Evolutionary conservation across 2,329 filamentous ascomycete species (phyloP).

Genomic region (Celoporthe dispersa): DNA sequence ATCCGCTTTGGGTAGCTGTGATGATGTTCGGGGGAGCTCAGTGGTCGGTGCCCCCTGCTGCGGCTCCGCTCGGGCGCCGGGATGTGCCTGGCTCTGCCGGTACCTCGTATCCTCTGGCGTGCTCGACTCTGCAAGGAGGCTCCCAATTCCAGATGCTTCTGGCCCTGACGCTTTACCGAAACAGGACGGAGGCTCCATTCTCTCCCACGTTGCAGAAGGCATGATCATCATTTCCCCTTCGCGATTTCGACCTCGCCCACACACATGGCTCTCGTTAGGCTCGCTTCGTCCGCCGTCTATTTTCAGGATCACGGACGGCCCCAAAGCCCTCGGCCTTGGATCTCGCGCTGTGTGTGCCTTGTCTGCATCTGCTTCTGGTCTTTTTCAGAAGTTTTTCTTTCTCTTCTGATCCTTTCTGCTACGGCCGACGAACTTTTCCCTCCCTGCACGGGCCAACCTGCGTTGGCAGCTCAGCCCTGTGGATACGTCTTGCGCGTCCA

Average conservation of each 20-base stretch:
- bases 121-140: neutral
- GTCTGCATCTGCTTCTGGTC: neutral
- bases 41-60: conserved; percentile 19
- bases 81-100: conserved; percentile 5
- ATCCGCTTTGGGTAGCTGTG: conserved; percentile 17
- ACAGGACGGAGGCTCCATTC: neutral
- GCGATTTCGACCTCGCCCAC: neutral
- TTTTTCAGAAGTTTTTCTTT: too few species aligned
- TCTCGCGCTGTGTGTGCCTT: neutral
- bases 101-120: conserved; percentile 4
- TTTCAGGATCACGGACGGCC: neutral
- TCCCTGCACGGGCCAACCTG: neutral
- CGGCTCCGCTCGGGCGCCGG: conserved; percentile 10
- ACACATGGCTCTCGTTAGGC: neutral
- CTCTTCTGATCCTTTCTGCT: neutral
- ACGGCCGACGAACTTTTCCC: neutral
- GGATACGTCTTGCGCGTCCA: conserved; percentile 7
- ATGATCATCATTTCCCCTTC: conserved; percentile 9
- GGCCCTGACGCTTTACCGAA: conserved; percentile 28
- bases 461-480: conserved; percentile 11
- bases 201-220: conserved; percentile 3
- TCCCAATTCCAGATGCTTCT: conserved; percentile 5
- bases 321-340: neutral
- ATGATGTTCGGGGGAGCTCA: conserved; percentile 6
- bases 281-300: conserved; percentile 1